Evolutionary conservation across 805 yeast species (phyloP).

Genomic region (Yarrowia phangngaensis): DNA sequence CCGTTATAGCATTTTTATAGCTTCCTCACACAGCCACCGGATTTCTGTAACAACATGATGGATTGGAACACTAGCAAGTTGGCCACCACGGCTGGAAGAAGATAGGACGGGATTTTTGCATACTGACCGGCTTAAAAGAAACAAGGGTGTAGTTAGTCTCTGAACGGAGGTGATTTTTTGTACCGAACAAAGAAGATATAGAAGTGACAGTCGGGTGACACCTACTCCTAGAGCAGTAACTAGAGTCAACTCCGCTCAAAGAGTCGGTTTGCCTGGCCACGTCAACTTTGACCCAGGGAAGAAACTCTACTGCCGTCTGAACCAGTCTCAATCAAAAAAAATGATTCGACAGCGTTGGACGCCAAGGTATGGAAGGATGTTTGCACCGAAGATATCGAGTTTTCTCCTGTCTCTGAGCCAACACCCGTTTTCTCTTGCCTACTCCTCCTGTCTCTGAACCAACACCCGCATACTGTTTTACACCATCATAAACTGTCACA

Average conservation of each 20-base stretch:
- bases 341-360: constrained; percentile 54
- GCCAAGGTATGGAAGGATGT: constrained; percentile 64
- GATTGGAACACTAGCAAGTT: constrained; percentile 29
- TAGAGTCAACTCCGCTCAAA: no score
- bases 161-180: constrained; percentile 80
- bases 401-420: no score
- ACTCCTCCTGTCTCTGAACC: no score
- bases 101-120: constrained; percentile 39
- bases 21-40: constrained; percentile 67
- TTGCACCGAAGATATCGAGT: constrained; percentile 59
- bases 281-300: constrained; percentile 2
- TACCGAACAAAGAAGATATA: constrained; percentile 50
- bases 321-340: constrained; percentile 49
- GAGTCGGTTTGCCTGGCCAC: no score
- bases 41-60: constrained; percentile 54
- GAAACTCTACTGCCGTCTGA: no score
- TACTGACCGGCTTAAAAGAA: constrained; percentile 71
- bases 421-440: no score
- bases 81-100: constrained; percentile 31
- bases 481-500: no score
- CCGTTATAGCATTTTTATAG: constrained; percentile 48
- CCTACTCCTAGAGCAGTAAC: no score
- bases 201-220: constrained; percentile 27
- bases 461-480: no score
- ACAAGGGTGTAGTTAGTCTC: constrained; percentile 73